Conservation (phyloP, 1,139 yeast species). For the Tardiomyces depauwii region DNA sequence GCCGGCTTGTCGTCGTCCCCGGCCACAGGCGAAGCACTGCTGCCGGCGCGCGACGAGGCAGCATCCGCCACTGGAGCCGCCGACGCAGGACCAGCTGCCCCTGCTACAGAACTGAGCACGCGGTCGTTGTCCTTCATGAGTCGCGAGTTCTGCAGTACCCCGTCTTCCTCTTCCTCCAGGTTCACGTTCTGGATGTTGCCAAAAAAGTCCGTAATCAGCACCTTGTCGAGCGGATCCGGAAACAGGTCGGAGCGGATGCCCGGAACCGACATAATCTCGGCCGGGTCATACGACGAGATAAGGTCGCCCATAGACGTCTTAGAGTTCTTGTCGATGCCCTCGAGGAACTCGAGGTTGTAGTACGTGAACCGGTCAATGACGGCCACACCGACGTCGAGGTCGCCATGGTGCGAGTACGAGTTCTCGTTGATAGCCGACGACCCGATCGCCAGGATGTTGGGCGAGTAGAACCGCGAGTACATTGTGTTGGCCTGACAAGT, state of each 20-base stretch:
- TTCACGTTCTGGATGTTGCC: slow-evolving; percentile 85
- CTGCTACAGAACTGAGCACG: too few relatives aligned
- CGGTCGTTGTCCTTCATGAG: too few relatives aligned
- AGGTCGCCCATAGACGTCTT: slow-evolving; percentile 67
- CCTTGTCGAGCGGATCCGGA: slow-evolving; percentile 54
- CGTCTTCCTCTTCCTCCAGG: slow-evolving; percentile 42
- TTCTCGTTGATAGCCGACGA: slow-evolving; percentile 85
- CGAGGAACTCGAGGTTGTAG: slow-evolving; percentile 81
- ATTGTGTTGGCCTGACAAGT: slow-evolving; percentile 98
- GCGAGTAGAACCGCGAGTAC: slow-evolving; percentile 88
- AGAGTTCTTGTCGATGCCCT: slow-evolving; percentile 62
- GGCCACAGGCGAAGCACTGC: too few relatives aligned
- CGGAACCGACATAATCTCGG: slow-evolving; percentile 80
- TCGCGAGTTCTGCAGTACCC: neutral
- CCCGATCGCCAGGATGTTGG: slow-evolving; percentile 87
- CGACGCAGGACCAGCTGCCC: too few relatives aligned
- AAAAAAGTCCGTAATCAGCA: slow-evolving; percentile 81
- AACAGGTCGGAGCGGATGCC: slow-evolving; percentile 82
- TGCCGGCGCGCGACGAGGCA: too few relatives aligned
- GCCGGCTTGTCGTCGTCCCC: too few relatives aligned
- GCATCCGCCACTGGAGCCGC: too few relatives aligned
- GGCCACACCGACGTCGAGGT: slow-evolving; percentile 92
- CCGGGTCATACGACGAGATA: slow-evolving; percentile 74
- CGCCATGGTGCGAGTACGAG: slow-evolving; percentile 93
- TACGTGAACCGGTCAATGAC: slow-evolving; percentile 95